Evolutionary conservation across 768 basidiomycete genomes (phyloP).

Genomic region (Kwoniella bestiolae): DNA sequence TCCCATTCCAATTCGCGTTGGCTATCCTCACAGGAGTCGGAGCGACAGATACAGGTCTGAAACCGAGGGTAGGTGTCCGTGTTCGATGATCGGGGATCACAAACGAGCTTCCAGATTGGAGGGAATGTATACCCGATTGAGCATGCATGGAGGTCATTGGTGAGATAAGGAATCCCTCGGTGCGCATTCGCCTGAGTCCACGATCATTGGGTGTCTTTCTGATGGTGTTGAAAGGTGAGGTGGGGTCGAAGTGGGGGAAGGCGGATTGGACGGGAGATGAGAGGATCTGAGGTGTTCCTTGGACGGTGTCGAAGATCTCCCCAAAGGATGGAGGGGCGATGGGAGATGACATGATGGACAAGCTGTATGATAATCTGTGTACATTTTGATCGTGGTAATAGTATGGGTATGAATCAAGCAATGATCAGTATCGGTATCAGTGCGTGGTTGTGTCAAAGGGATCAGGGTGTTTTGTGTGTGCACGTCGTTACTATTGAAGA

Average conservation of each 20-base stretch:
- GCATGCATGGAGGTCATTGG: slow-evolving; percentile 23
- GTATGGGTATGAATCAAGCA: background rate
- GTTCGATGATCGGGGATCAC: background rate
- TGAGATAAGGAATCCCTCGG: slow-evolving; percentile 32
- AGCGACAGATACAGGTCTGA: slow-evolving; percentile 22
- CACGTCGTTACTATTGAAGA: background rate
- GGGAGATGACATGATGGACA: slow-evolving; percentile 30
- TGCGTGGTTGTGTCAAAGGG: slow-evolving; percentile 9
- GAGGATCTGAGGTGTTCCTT: slow-evolving; percentile 30
- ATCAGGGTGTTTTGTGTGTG: background rate
- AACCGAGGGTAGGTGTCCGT: slow-evolving; percentile 22
- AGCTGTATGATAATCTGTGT: slow-evolving; percentile 3
- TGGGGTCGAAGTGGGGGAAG: slow-evolving; percentile 27
- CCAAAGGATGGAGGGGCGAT: slow-evolving; percentile 28
- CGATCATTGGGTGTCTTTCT: slow-evolving; percentile 24
- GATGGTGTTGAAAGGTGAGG: slow-evolving; percentile 22
- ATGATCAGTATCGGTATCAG: background rate
- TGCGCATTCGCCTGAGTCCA: slow-evolving; percentile 16
- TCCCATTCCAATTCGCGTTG: slow-evolving; percentile 27
- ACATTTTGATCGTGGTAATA: background rate
- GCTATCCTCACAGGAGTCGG: slow-evolving; percentile 26
- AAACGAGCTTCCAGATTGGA: slow-evolving; percentile 11
- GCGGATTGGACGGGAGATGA: slow-evolving; percentile 27
- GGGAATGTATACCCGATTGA: slow-evolving; percentile 5
- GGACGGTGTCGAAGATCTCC: slow-evolving; percentile 26